phyloP scores from a whole-genome alignment of 331 rosid species.

The Quercus tomentella region DNA sequence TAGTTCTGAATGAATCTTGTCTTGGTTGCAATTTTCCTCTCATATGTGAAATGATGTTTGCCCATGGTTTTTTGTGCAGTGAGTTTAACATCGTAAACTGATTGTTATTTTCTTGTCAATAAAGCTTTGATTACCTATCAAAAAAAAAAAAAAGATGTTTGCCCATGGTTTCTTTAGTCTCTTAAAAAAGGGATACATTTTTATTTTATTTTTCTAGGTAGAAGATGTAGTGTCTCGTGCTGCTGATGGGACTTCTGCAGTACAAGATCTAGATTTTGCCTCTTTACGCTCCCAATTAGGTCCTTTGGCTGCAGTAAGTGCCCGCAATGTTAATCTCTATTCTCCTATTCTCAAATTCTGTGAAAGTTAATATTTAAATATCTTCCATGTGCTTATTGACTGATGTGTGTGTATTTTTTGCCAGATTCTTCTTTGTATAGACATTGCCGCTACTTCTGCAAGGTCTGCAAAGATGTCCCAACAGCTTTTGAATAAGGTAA shows the following conservation, averaged over 20 bases:
- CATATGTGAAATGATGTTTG: background rate
- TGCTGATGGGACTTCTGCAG: slow-evolving; percentile 36
- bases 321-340: slow-evolving; percentile 2
- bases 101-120: too few relatives aligned
- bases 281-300: slow-evolving; percentile 90
- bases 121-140: too few relatives aligned
- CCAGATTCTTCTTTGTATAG: slow-evolving; percentile 96
- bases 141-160: background rate
- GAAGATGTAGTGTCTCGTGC: slow-evolving; percentile 88
- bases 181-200: background rate
- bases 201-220: slow-evolving; percentile 42
- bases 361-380: background rate
- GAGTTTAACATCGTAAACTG: too few relatives aligned
- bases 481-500: slow-evolving; percentile 89
- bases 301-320: slow-evolving; percentile 84
- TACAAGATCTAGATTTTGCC: slow-evolving; percentile 86
- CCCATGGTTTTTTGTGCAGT: slow-evolving; percentile 6
- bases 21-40: slow-evolving; percentile 16
- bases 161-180: slow-evolving; percentile 5
- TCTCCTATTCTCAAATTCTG: slow-evolving; percentile 19
- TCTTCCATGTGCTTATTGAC: slow-evolving; percentile 26
- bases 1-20: background rate
- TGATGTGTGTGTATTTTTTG: slow-evolving; percentile 35
- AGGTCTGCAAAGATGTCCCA: slow-evolving; percentile 78
- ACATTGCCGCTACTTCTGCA: slow-evolving; percentile 92